Evolutionary conservation across 768 basidiomycete genomes (phyloP).

Genomic region (Pulveroboletus sp.): DNA sequence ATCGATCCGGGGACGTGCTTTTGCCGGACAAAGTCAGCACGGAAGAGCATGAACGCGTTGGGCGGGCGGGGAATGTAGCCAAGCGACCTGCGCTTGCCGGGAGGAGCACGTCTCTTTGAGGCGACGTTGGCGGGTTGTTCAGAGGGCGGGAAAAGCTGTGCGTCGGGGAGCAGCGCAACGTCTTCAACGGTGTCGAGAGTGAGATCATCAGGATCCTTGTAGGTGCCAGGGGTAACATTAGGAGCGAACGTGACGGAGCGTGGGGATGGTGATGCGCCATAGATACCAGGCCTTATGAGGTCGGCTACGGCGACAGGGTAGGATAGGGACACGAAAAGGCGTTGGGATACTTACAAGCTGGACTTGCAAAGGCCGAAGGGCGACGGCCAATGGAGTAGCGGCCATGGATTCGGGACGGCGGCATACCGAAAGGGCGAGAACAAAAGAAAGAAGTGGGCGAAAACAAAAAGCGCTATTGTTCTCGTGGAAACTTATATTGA

Average conservation of each 20-base stretch:
- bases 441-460: conserved; percentile 15
- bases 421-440: conserved; percentile 24
- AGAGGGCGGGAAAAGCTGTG: conserved; percentile 55
- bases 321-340: neutral
- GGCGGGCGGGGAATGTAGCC: conserved; percentile 30
- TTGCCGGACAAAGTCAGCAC: conserved; percentile 37
- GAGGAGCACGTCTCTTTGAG: conserved; percentile 49
- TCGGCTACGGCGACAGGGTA: conserved; percentile 19
- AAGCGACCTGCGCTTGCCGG: conserved; percentile 63
- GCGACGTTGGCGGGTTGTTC: conserved; percentile 37
- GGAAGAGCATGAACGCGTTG: conserved; percentile 38
- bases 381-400: conserved; percentile 37
- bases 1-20: conserved; percentile 51
- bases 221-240: conserved; percentile 57
- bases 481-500: conserved; percentile 23
- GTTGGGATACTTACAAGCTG: conserved; percentile 14
- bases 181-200: conserved; percentile 24
- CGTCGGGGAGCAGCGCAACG: conserved; percentile 29
- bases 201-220: conserved; percentile 35
- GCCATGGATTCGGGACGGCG: conserved; percentile 15
- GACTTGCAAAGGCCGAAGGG: conserved; percentile 37
- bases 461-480: conserved; percentile 28
- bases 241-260: conserved; percentile 61
- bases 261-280: conserved; percentile 44
- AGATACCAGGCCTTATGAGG: conserved; percentile 52